These are phyloP conservation scores for Globisporangium parvum DNA, from an alignment of 352 stramenopile species.

Conservation along the genomic window DNA sequence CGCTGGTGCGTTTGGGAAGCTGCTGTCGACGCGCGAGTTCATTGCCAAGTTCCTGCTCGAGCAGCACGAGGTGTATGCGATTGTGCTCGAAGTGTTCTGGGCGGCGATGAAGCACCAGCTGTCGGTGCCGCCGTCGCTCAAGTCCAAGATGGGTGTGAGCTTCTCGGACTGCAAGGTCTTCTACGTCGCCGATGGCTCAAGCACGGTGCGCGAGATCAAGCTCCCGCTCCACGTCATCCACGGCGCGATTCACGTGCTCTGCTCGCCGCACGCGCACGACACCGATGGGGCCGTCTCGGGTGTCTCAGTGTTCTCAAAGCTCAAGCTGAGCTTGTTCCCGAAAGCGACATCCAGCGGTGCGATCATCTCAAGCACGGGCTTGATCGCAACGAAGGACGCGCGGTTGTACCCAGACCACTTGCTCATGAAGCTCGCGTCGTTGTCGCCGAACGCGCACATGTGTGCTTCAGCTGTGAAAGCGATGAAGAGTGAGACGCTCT, in stretches of 20 bases:
- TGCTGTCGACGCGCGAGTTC: conserved; percentile 63
- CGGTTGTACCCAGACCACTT: conserved; percentile 64
- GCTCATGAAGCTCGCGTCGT: conserved; percentile 52
- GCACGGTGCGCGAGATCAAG: conserved; percentile 72
- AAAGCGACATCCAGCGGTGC: conserved; percentile 36
- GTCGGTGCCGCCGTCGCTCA: conserved; percentile 40
- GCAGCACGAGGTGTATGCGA: conserved; percentile 46
- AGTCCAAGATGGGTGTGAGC: conserved; percentile 39
- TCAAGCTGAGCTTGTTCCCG: conserved; percentile 64
- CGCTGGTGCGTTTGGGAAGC: conserved; percentile 53
- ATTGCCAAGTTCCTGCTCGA: conserved; percentile 57
- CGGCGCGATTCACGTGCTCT: conserved; percentile 60
- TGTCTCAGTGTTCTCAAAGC: conserved; percentile 21
- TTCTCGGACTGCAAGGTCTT: conserved; percentile 80
- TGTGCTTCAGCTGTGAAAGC: conserved; percentile 44
- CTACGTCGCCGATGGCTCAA: conserved; percentile 59
- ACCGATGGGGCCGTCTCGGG: conserved; percentile 5
- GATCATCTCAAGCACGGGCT: conserved; percentile 57
- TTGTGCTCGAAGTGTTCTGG: conserved; percentile 70
- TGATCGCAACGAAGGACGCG: conserved; percentile 72
- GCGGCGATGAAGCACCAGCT: conserved; percentile 62
- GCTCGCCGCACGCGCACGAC: conserved; percentile 37
- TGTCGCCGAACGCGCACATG: conserved; percentile 32
- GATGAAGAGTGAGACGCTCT: conserved; percentile 51
- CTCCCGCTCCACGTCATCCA: conserved; percentile 64